Percentiles rank a stretch among this genome's conserved stretches.
These are phyloP conservation scores for Penicillium sumatraense DNA, from an alignment of 2,329 filamentous ascomycete species.

Conservation along the genomic window DNA sequence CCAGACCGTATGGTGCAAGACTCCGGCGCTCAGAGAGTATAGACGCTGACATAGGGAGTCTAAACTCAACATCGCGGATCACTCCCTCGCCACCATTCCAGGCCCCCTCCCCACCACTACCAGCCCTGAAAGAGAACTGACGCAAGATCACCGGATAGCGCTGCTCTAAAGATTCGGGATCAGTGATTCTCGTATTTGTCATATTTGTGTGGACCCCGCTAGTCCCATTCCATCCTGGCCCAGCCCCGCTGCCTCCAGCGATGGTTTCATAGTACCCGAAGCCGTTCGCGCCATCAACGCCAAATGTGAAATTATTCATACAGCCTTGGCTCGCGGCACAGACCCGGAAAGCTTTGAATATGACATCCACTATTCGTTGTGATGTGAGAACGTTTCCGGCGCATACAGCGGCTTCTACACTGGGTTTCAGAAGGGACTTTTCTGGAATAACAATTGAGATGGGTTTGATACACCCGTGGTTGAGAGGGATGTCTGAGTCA, in stretches of 20 bases:
- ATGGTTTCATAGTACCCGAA: conserved; percentile 87
- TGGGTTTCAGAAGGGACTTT: conserved; percentile 69
- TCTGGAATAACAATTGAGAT: conserved; percentile 72
- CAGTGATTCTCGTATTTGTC: conserved; percentile 83
- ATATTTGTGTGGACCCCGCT: conserved; percentile 78
- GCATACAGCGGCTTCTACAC: conserved; percentile 73
- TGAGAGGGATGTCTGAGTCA: conserved; percentile 75
- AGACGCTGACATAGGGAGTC: conserved; percentile 73
- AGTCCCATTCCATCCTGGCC: conserved; percentile 71
- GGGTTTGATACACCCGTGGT: conserved; percentile 77
- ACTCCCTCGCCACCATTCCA: conserved; percentile 70
- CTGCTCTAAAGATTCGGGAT: conserved; percentile 76
- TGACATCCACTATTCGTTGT: conserved; percentile 76
- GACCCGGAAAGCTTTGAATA: conserved; percentile 73
- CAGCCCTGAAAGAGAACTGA: conserved; percentile 67
- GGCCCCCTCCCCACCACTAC: conserved; percentile 68
- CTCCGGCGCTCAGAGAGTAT: conserved; percentile 75
- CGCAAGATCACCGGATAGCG: conserved; percentile 74
- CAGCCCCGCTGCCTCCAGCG: conserved; percentile 74
- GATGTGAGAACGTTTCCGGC: conserved; percentile 76
- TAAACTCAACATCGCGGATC: conserved; percentile 77
- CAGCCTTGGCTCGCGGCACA: conserved; percentile 76
- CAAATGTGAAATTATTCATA: conserved; percentile 56
- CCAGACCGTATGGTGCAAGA: conserved; percentile 75
- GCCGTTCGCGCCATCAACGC: conserved; percentile 12